phyloP scores from a whole-genome alignment of 2,329 filamentous ascomycete genomes.

The Colletotrichum liriopes region DNA sequence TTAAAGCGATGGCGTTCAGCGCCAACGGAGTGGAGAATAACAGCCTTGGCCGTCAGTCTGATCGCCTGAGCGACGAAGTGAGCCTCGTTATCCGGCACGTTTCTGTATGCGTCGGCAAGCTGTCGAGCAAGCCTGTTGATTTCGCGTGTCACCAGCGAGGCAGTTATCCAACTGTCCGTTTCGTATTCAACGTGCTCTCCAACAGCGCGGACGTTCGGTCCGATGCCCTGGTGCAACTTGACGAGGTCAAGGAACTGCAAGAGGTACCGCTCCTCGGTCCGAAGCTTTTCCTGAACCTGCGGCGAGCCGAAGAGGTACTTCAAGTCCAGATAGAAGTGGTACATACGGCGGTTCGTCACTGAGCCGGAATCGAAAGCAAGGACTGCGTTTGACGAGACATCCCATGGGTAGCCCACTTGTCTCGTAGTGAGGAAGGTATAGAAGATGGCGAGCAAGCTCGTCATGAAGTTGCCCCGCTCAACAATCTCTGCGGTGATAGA shows the following conservation, averaged over 20 bases:
- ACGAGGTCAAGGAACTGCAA: slow-evolving; percentile 96
- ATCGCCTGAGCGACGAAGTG: slow-evolving; percentile 79
- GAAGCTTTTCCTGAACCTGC: slow-evolving; percentile 88
- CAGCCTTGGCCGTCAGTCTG: slow-evolving; percentile 82
- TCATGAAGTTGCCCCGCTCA: slow-evolving; percentile 94
- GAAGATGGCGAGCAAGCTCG: slow-evolving; percentile 93
- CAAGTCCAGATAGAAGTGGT: slow-evolving; percentile 97
- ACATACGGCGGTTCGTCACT: slow-evolving; percentile 94
- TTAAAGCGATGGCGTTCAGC: slow-evolving; percentile 90
- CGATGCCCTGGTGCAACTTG: slow-evolving; percentile 97
- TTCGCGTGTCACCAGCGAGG: slow-evolving; percentile 92
- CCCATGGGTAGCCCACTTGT: slow-evolving; percentile 94
- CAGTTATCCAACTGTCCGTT: slow-evolving; percentile 97
- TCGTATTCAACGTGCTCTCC: slow-evolving; percentile 99
- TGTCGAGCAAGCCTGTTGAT: slow-evolving; percentile 94
- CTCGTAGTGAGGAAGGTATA: slow-evolving; percentile 97
- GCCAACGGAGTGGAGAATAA: slow-evolving; percentile 91
- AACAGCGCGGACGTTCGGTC: slow-evolving; percentile 91
- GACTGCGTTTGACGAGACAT: slow-evolving; percentile 88
- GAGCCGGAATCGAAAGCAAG: slow-evolving; percentile 95
- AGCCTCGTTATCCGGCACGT: slow-evolving; percentile 75
- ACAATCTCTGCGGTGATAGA: slow-evolving; percentile 98
- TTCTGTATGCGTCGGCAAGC: slow-evolving; percentile 88
- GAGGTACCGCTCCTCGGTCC: slow-evolving; percentile 88
- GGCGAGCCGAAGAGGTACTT: slow-evolving; percentile 91